A percentile compares a stretch with the other conserved stretches of the same genome.
Conservation (phyloP, 352 stramenopile genomes). For the Phytophthora multivora region DNA sequence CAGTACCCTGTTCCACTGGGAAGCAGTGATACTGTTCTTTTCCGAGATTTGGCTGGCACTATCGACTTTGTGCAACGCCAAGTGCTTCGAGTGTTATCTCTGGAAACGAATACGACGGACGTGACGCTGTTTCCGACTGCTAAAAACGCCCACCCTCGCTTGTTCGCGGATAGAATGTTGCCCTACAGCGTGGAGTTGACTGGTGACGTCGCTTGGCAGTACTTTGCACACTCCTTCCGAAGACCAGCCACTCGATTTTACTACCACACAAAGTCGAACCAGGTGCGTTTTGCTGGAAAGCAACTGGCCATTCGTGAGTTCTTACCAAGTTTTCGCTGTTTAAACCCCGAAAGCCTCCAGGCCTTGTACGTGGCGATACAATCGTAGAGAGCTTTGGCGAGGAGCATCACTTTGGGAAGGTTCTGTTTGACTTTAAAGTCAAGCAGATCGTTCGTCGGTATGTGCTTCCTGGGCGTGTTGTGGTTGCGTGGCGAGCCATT, state of each 20-base stretch:
- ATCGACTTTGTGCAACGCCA: constrained; percentile 38
- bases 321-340: background rate
- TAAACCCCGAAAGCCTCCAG: background rate
- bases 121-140: background rate
- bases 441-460: constrained; percentile 53
- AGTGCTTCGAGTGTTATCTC: constrained; percentile 34
- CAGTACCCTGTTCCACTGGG: constrained; percentile 24
- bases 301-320: background rate
- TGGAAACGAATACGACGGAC: background rate
- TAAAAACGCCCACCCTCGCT: constrained; percentile 18
- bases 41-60: constrained; percentile 21
- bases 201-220: constrained; percentile 35
- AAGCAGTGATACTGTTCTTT: constrained; percentile 23
- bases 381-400: constrained; percentile 61
- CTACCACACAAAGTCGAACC: constrained; percentile 20
- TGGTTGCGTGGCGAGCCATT: constrained; percentile 49
- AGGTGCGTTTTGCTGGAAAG: background rate
- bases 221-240: constrained; percentile 33
- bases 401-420: constrained; percentile 43
- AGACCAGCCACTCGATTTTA: constrained; percentile 37
- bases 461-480: constrained; percentile 31
- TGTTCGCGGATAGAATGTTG: constrained; percentile 42
- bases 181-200: constrained; percentile 38
- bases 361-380: constrained; percentile 40
- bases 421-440: constrained; percentile 44